Base-by-base conservation (phyloP, 805 yeast genomes). In the Metschnikowia koreensis region DNA sequence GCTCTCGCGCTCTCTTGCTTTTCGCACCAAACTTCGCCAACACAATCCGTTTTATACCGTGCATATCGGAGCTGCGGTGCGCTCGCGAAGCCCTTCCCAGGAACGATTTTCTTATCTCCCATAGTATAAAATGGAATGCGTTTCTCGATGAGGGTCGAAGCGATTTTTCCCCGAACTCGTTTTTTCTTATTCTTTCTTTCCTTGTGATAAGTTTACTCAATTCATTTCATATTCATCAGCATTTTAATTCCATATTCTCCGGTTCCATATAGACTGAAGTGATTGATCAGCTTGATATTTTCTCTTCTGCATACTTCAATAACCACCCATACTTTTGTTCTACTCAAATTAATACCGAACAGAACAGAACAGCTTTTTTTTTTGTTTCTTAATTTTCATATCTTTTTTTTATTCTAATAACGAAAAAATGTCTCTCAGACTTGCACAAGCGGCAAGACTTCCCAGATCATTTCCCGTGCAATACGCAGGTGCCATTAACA, bases 1-100 rank as follows among this genome's bases (percentile, higher is more conserved):
- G 10, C 44, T 15, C 51, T 49, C 52, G 52, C 52, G 44, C 38
- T 38, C 45, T 26, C 48, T 39, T 47, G 51, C 45, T 41, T 44
- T 44, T 45, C 47, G 46, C 44, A 13, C 37, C 36, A 34, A 8
- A 7, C 16, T 53, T 53, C 56, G 56, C 54, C 52, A 50, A 47
- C 41, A 46, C 46, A 37, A 36, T 43, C 56, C 52, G 50, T 45
- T 53, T 53, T 50, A 27, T 16, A 31, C 34, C 28, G 38, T 28
- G 49, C 34, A 13, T 16, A 7, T 27, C 33, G 45, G 52, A 27
- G 43, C 31, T 41, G 29, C 27, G 16, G 37, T 34, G 22, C 34
- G 43, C 54, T 53, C 56, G 56, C 56, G 50, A 47, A 53, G 52
- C 51, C 49, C 49, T 53, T 31, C 56, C 56, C 46, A 15, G n/a